Conservation (phyloP, 1,284 basidiomycete species). For the Rhodotorula mucilaginosa region DNA sequence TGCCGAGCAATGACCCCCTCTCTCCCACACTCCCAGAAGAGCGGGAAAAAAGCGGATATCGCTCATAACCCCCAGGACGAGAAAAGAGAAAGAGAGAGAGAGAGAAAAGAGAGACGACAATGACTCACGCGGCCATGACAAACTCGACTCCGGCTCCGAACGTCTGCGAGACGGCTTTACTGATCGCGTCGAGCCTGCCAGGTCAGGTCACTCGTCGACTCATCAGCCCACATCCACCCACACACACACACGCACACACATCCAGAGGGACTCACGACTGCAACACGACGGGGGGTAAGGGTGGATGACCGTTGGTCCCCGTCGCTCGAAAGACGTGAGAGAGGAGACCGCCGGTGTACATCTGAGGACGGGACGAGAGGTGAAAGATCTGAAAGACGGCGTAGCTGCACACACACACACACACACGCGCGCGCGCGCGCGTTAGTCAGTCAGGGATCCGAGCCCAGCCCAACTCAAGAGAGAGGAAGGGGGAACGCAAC, state of each 20-base stretch:
- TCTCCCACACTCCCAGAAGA: too few relatives aligned
- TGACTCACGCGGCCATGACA: conserved; percentile 38
- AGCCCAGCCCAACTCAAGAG: too few relatives aligned
- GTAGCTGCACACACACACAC: conserved; percentile 26
- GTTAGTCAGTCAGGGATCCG: too few relatives aligned
- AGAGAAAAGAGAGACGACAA: too few relatives aligned
- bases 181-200: conserved; percentile 25
- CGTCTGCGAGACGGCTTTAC: conserved; percentile 32
- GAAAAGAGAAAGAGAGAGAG: too few relatives aligned
- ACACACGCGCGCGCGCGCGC: too few relatives aligned
- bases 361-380: conserved; percentile 40
- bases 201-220: too few relatives aligned
- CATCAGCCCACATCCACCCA: background rate
- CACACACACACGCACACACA: background rate
- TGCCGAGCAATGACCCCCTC: too few relatives aligned
- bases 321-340: conserved; percentile 31
- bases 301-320: conserved; percentile 38
- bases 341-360: conserved; percentile 40
- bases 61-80: too few relatives aligned
- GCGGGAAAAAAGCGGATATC: too few relatives aligned
- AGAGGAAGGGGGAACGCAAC: conserved; percentile 12
- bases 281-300: conserved; percentile 39
- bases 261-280: conserved; percentile 22
- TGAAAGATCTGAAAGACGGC: conserved; percentile 45
- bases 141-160: conserved; percentile 45